Evolutionary conservation across 1,284 basidiomycete species (phyloP), one percentile per base, ranked within the genome.

Genomic region (Apiotrichum domesticum): DNA sequence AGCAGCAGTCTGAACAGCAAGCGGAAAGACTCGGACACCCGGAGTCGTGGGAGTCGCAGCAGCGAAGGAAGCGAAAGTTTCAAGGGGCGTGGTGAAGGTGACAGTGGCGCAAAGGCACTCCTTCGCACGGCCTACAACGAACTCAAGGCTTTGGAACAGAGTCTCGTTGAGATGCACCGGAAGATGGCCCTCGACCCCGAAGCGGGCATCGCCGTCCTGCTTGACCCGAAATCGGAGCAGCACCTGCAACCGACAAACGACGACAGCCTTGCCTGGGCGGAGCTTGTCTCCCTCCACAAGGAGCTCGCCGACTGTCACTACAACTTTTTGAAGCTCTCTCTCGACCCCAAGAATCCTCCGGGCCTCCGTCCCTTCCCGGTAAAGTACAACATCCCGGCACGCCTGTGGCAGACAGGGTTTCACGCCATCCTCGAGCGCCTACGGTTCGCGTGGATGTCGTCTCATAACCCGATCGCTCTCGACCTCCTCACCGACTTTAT

Each of bases 341-440:
- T 93, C 49, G 85, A 91, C 6, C 90, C 92, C 0, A 85, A 85
- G 32, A 84, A 94, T 0, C 95, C 95, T 0, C 84, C 88, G 0
- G 93, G 91, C 0, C 78, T 97, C 3, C 87, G 90, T 48, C 85
- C 87, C 61, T 88, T 98, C 45, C 92, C 94, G 0, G 85, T 85
- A 47, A 93, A 91, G 67, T 98, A 97, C 79, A 96, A 95, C 73
- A 92, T 98, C 62, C 90, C 95, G 54, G 87, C 87, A 37, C 85
- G 94, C 11, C 81, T 98, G 0, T 98, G 96, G 95, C 87, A 89
- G 1, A 87, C 86, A 48, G 90, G 83, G 0, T 97, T 97, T 74
- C 86, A 96, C 74, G 86, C 87, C 49, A 82, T 96, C 48, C 85
- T 98, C 61, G 92, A 97, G 73, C 84, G 88, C 10, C 83, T 98